A percentile compares a stretch with the other conserved stretches of the same genome.
phyloP scores from a whole-genome alignment of 2,329 filamentous ascomycete species.

The Aspergillus proliferans region DNA sequence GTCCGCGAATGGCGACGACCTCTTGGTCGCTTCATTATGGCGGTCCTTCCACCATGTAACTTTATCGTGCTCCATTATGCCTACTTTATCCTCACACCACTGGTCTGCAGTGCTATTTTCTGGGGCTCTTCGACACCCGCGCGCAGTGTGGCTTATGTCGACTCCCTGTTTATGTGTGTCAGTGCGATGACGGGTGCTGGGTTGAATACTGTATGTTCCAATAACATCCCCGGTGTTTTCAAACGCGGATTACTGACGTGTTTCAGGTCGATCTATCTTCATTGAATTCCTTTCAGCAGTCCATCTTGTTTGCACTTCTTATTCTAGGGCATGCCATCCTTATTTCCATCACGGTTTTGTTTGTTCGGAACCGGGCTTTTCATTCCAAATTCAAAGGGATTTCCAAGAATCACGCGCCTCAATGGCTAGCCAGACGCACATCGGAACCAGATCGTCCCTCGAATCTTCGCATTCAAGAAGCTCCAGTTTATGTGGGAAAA shows the following conservation, averaged over 20 bases:
- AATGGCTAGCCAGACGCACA: slow-evolving; percentile 2
- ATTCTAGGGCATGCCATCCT: slow-evolving; percentile 62
- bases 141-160: slow-evolving; percentile 52
- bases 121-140: slow-evolving; percentile 48
- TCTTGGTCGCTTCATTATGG: slow-evolving; percentile 18
- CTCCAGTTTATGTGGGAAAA: background rate
- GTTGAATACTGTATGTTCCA: slow-evolving; percentile 51
- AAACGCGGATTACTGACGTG: slow-evolving; percentile 2
- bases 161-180: slow-evolving; percentile 61
- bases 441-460: background rate
- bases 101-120: slow-evolving; percentile 56
- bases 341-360: slow-evolving; percentile 59
- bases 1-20: slow-evolving; percentile 15
- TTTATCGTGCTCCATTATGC: slow-evolving; percentile 61
- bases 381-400: slow-evolving; percentile 55
- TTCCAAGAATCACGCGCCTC: slow-evolving; percentile 29
- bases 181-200: slow-evolving; percentile 64
- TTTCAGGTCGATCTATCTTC: slow-evolving; percentile 44
- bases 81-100: slow-evolving; percentile 55
- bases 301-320: slow-evolving; percentile 59
- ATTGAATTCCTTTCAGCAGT: slow-evolving; percentile 63
- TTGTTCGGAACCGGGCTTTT: slow-evolving; percentile 56
- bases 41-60: slow-evolving; percentile 41
- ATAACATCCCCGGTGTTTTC: slow-evolving; percentile 19
- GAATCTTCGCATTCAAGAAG: background rate